A percentile compares a stretch with the other conserved stretches of the same genome.
Conservation (phyloP, 129 eudicot species). For the Arctium minus region DNA sequence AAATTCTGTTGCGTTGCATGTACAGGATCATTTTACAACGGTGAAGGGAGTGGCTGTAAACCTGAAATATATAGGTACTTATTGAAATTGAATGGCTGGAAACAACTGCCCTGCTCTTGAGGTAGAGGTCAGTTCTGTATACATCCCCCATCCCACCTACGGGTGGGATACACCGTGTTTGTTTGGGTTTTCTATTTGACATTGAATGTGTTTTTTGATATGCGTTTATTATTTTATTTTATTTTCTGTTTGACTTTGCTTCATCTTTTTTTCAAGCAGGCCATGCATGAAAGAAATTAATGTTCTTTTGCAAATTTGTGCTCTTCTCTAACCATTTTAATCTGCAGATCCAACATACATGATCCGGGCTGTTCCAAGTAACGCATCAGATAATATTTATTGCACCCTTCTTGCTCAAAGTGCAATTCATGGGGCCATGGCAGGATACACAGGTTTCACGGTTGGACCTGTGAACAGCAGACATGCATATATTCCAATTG, state of each 20-base stretch:
- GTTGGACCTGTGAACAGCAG: conserved; percentile 91
- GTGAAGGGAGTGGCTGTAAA: conserved; percentile 64
- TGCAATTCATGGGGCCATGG: conserved; percentile 96
- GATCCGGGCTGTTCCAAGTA: conserved; percentile 93
- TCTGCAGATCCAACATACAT: conserved; percentile 87
- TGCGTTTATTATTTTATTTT: not conserved
- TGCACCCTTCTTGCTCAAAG: conserved; percentile 95
- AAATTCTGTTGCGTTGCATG: conserved; percentile 22
- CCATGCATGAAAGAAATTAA: not conserved
- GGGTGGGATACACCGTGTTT: too few species aligned
- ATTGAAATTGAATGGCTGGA: not conserved
- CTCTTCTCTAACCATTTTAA: conserved; percentile 3
- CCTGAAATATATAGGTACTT: conserved; percentile 78
- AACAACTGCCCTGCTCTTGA: too few species aligned
- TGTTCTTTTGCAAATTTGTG: not conserved
- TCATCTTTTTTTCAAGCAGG: not conserved
- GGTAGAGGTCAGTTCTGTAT: too few species aligned
- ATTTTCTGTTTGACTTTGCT: not conserved
- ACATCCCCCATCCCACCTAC: too few species aligned
- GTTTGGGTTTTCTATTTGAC: too few species aligned
- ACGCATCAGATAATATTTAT: conserved; percentile 82
- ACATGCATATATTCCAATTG: conserved; percentile 89
- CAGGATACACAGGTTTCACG: conserved; percentile 86
- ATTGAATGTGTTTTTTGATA: not conserved
- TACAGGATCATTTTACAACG: conserved; percentile 76